A percentile compares a stretch with the other conserved stretches of the same genome.
phyloP scores from a whole-genome alignment of 2,329 filamentous ascomycete genomes.

The Apiospora saccharicola region DNA sequence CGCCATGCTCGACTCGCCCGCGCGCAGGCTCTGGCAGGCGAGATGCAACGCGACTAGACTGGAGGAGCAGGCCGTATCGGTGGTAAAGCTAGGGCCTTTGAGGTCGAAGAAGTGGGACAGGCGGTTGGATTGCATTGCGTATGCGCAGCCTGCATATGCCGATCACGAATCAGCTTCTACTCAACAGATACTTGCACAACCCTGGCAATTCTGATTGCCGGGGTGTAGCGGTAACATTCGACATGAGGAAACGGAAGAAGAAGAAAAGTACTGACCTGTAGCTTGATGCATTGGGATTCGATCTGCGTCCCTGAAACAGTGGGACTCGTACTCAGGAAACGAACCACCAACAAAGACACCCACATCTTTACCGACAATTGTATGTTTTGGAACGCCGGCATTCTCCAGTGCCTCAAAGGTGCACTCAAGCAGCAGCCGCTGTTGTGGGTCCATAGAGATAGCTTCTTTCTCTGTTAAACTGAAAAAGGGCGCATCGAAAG shows the following conservation, averaged over 20 bases:
- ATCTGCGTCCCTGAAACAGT: conserved; percentile 52
- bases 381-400: conserved; percentile 53
- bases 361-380: conserved; percentile 55
- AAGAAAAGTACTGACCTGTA: conserved; percentile 37
- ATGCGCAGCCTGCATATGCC: conserved; percentile 49
- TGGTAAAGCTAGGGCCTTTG: conserved; percentile 58
- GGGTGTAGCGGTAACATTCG: too few relatives aligned
- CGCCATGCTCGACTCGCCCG: conserved; percentile 54
- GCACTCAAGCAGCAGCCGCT: conserved; percentile 60
- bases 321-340: conserved; percentile 57
- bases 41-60: conserved; percentile 57
- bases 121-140: conserved; percentile 61
- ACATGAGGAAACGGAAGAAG: background rate
- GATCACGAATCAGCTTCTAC: background rate
- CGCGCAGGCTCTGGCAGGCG: conserved; percentile 56
- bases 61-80: conserved; percentile 62
- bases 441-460: conserved; percentile 59
- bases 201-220: too few relatives aligned
- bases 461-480: conserved; percentile 47
- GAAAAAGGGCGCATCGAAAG: conserved; percentile 46
- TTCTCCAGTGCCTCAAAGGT: conserved; percentile 62
- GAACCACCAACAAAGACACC: conserved; percentile 59
- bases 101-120: conserved; percentile 64
- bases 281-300: conserved; percentile 60
- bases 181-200: too few relatives aligned